Percentiles rank a stretch among this genome's conserved stretches.
Conservation (phyloP, 306 rosid species). For the Vicia villosa region DNA sequence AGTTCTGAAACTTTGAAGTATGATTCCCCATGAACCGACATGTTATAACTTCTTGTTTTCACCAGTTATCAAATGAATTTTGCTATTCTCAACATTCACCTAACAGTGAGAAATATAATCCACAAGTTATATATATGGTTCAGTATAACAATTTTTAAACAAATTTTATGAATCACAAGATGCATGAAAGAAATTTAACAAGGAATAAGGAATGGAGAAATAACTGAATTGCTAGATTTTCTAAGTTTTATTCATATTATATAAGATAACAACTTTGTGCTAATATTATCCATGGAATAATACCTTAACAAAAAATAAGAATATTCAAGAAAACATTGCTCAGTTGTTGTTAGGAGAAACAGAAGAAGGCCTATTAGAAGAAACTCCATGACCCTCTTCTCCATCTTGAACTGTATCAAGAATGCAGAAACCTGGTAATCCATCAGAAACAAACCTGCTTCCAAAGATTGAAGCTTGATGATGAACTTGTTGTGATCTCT, state of each 20-base stretch:
- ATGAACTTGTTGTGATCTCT: constrained; percentile 43
- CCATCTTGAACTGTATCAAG: constrained; percentile 49
- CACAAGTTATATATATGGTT: too few species aligned
- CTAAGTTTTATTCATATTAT: constrained; percentile 1
- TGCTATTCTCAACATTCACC: neutral
- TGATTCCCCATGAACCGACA: constrained; percentile 12
- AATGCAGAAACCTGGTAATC: constrained; percentile 51
- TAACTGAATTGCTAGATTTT: neutral
- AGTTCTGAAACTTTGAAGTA: too few species aligned
- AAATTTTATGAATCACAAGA: too few species aligned
- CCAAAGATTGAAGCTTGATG: constrained; percentile 57
- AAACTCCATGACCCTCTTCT: constrained; percentile 47
- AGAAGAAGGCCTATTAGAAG: constrained; percentile 53
- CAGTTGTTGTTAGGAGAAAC: constrained; percentile 36
- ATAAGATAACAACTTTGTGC: constrained; percentile 1
- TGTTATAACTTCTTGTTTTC: constrained; percentile 24
- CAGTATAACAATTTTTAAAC: too few species aligned
- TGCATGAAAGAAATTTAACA: constrained; percentile 13
- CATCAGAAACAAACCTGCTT: constrained; percentile 51
- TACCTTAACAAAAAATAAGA: too few species aligned
- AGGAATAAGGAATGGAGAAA: neutral
- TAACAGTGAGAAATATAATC: constrained; percentile 17
- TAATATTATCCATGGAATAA: neutral
- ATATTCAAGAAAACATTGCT: neutral
- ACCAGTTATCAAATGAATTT: neutral